Percentiles rank a stretch among this genome's conserved stretches.
Conservation (phyloP, 2,329 filamentous ascomycete genomes). For the Sarocladiaceae sp. region DNA sequence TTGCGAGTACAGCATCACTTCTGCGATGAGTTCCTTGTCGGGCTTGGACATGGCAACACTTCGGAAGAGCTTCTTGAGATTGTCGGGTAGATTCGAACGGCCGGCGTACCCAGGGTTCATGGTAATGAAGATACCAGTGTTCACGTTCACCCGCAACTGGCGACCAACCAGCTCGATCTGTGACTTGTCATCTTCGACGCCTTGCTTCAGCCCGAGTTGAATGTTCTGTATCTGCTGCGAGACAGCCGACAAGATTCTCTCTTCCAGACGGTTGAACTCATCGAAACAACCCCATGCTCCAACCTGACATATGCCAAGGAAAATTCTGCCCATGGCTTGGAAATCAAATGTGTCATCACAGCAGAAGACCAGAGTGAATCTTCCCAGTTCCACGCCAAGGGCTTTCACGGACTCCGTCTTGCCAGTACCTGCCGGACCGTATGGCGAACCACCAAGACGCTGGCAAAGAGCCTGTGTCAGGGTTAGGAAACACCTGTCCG, state of each 20-base stretch:
- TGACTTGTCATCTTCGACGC: conserved; percentile 72
- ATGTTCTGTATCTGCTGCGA: conserved; percentile 99
- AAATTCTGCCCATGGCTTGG: conserved; percentile 99
- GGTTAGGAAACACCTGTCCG: conserved; percentile 96
- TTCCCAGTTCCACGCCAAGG: conserved; percentile 89
- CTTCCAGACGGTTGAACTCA: conserved; percentile 98
- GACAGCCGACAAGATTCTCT: conserved; percentile 94
- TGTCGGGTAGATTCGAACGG: conserved; percentile 95
- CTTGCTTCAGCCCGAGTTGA: conserved; percentile 87
- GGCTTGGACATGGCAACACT: conserved; percentile 99
- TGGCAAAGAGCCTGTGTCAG: conserved; percentile 95
- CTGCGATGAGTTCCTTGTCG: conserved; percentile 98
- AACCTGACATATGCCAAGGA: conserved; percentile 97
- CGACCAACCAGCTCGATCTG: conserved; percentile 94
- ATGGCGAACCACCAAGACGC: conserved; percentile 91
- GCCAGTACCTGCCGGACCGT: conserved; percentile 94
- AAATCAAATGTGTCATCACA: conserved; percentile 99
- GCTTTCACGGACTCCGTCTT: conserved; percentile 99
- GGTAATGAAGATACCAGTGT: conserved; percentile 98
- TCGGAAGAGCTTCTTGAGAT: conserved; percentile 98
- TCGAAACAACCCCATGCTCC: conserved; percentile 99
- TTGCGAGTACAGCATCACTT: conserved; percentile 99
- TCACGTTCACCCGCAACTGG: conserved; percentile 81
- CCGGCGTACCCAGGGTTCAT: conserved; percentile 99
- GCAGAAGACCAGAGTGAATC: conserved; percentile 98